These are phyloP conservation scores for Hordeum vulgare DNA, from an alignment of 176 grass and related monocot genomes.

Conservation along the genomic window DNA sequence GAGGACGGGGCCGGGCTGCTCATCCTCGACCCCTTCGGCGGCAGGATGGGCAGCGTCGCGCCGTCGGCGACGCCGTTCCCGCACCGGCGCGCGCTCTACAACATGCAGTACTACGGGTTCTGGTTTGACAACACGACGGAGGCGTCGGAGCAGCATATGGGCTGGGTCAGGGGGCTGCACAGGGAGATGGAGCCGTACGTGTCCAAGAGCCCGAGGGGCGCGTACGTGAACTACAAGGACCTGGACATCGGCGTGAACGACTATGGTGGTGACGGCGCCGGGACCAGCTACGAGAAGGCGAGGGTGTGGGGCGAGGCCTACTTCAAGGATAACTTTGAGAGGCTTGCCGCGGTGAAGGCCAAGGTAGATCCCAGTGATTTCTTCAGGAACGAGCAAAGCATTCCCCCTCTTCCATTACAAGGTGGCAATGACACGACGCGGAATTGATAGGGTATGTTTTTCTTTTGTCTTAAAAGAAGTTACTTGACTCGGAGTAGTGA, in stretches of 20 bases:
- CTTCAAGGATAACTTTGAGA: constrained; percentile 53
- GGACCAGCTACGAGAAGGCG: constrained; percentile 24
- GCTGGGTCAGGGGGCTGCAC: constrained; percentile 34
- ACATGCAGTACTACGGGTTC: constrained; percentile 39
- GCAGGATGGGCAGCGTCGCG: constrained; percentile 25
- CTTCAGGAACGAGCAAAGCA: constrained; percentile 66
- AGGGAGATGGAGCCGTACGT: constrained; percentile 34
- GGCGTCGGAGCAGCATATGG: constrained; percentile 13
- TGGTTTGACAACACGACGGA: constrained; percentile 36
- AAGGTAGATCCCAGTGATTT: constrained; percentile 46
- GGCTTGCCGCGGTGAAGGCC: constrained; percentile 46
- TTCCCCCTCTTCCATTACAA: constrained; percentile 32
- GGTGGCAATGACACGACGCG: background rate
- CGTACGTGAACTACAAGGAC: constrained; percentile 58
- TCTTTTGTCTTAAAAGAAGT: no score
- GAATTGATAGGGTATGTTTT: background rate
- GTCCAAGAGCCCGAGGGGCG: constrained; percentile 38
- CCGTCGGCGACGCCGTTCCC: constrained; percentile 50
- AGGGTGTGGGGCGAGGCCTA: constrained; percentile 39
- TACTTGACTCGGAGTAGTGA: no score
- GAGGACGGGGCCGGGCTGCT: constrained; percentile 36
- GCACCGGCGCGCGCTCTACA: constrained; percentile 50
- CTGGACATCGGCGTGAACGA: constrained; percentile 55
- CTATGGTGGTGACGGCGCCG: background rate
- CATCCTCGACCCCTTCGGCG: constrained; percentile 54